Evolutionary conservation across 768 basidiomycete genomes (phyloP).

Genomic region (Candolleomyces eurysporus): DNA sequence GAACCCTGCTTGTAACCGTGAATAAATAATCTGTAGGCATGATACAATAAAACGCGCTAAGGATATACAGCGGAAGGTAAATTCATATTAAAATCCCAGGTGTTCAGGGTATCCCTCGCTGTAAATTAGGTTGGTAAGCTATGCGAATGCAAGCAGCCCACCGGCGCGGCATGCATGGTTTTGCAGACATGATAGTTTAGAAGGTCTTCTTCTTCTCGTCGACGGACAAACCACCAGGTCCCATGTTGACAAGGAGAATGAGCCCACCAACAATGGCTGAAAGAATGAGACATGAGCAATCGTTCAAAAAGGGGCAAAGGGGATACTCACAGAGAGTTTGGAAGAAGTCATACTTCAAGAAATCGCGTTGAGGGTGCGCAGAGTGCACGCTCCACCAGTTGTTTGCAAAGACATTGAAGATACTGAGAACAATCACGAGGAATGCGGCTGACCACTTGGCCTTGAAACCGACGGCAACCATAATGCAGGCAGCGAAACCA

Average conservation of each 20-base stretch:
- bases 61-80: neutral
- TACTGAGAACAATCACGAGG: constrained; percentile 85
- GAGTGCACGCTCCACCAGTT: constrained; percentile 97
- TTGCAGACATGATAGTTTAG: constrained; percentile 29
- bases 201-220: constrained; percentile 99
- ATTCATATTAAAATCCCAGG: neutral
- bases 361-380: constrained; percentile 93
- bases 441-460: constrained; percentile 98
- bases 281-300: constrained; percentile 6
- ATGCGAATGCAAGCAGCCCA: neutral
- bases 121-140: neutral
- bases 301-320: neutral
- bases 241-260: constrained; percentile 96
- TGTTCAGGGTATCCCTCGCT: constrained; percentile 1
- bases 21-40: neutral
- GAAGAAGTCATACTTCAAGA: constrained; percentile 99
- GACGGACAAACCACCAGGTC: constrained; percentile 93
- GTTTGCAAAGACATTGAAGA: constrained; percentile 98
- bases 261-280: constrained; percentile 93
- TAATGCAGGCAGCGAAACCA: constrained; percentile 87
- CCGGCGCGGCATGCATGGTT: neutral
- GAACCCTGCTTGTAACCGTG: neutral
- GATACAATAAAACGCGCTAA: neutral
- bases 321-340: constrained; percentile 75
- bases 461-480: constrained; percentile 99